A percentile compares a stretch with the other conserved stretches of the same genome.
Evolutionary conservation across 148 eudicot genomes (phyloP).

Genomic region (Limonium bicolor): DNA sequence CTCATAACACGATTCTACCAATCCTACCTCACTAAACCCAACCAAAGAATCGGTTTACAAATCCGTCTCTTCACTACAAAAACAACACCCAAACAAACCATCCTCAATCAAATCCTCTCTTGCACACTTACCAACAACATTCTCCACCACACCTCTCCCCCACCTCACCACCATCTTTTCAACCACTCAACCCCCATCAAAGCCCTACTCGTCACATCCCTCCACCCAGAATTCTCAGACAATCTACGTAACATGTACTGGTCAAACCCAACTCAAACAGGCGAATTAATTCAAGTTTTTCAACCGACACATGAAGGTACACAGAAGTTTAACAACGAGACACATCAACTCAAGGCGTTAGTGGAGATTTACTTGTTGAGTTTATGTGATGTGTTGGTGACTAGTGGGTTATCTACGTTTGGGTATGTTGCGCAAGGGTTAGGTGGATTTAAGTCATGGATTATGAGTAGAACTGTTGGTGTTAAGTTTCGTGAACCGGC

Average conservation of each 20-base stretch:
- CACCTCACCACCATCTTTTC: neutral
- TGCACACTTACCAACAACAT: constrained; percentile 32
- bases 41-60: constrained; percentile 50
- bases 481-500: constrained; percentile 34
- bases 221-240: constrained; percentile 34
- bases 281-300: constrained; percentile 39
- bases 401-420: constrained; percentile 53
- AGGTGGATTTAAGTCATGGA: constrained; percentile 64
- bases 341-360: constrained; percentile 45
- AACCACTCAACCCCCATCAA: constrained; percentile 5
- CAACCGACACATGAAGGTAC: constrained; percentile 72
- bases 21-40: constrained; percentile 42
- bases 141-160: too few relatives aligned
- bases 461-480: constrained; percentile 35
- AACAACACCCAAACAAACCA: constrained; percentile 7
- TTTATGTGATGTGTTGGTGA: constrained; percentile 42
- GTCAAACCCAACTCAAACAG: constrained; percentile 40
- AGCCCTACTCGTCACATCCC: constrained; percentile 44
- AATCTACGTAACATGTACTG: constrained; percentile 30
- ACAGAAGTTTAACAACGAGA: constrained; percentile 40
- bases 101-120: constrained; percentile 39
- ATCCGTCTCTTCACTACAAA: constrained; percentile 26
- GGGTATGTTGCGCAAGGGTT: constrained; percentile 63
- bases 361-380: constrained; percentile 57
- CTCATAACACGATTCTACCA: constrained; percentile 42